Base-by-base conservation (phyloP, 495 filamentous ascomycete species). In the Endocarpon pusillum region DNA sequence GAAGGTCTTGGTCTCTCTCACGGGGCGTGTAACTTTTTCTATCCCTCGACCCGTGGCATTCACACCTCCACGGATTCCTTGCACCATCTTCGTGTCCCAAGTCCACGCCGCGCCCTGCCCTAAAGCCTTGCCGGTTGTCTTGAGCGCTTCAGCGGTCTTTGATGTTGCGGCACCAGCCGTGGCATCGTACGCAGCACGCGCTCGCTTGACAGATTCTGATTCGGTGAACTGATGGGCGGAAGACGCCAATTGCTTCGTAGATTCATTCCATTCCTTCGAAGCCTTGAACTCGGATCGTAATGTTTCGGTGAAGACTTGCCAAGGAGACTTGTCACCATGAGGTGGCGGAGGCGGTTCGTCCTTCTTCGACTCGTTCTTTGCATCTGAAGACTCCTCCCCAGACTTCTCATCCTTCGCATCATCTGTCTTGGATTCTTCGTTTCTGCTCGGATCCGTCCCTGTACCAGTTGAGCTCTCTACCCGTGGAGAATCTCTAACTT, bases 241-340 rank as follows among this genome's bases (percentile, higher is more conserved):
- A 23, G 79, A 78, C 9, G 83, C 82, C 8, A 97, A 67, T 34
- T 85, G 82, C 53, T 96, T 94, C 12, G 86, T 97, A 27, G 82
- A 92, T 45, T 97, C 89, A 46, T 96, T 89, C 89, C 91, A 97
- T 55, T 97, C 89, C 52, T 96, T 92, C 12, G 89, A 96, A 19
- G 85, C 80, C 50, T 94, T 86, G 57, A 97, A 89, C 51, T 96
- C 89, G 33, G 66, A 62, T 47, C 81, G 72, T 52, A 97, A 71
- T 35, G 89, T 97, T 45, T 97, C 89, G 39, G 82, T 80, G 64
- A 97, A 97, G 24, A 97, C 89, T 55, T 94, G 83, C 81, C 89
- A 94, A 21, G 89, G 89, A 5, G 87, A 81, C 61, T 97, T 97
- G 57, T 92, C 83, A 39, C 89, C 91, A 46, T 97, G 91, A 4